These are phyloP conservation scores for Monosporozyma solicola DNA, from an alignment of 805 yeast genomes.

Conservation along the genomic window DNA sequence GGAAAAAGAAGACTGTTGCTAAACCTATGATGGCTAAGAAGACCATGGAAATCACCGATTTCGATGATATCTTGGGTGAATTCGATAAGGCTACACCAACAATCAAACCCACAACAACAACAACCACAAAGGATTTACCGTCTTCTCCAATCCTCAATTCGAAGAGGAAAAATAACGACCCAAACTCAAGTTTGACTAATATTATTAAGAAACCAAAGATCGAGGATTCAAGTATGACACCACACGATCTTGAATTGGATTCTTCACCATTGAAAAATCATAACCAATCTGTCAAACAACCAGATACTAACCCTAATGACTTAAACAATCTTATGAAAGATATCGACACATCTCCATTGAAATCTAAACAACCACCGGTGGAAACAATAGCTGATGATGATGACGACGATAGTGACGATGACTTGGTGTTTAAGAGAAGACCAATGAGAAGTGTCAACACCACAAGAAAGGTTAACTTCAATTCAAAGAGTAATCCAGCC, in stretches of 20 bases:
- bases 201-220: slow-evolving; percentile 9
- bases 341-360: slow-evolving; percentile 8
- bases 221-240: neutral
- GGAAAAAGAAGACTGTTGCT: slow-evolving; percentile 19
- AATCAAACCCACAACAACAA: neutral
- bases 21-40: slow-evolving; percentile 30
- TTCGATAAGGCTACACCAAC: slow-evolving; percentile 16
- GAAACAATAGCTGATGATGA: slow-evolving; percentile 17
- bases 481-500: slow-evolving; percentile 14
- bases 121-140: slow-evolving; percentile 1
- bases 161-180: neutral
- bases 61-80: slow-evolving; percentile 65
- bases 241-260: slow-evolving; percentile 9
- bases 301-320: slow-evolving; percentile 4
- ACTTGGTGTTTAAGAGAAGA: slow-evolving; percentile 23
- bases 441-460: slow-evolving; percentile 24
- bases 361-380: slow-evolving; percentile 1
- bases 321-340: slow-evolving; percentile 11
- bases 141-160: slow-evolving; percentile 6
- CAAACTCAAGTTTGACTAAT: neutral
- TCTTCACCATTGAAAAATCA: slow-evolving; percentile 23
- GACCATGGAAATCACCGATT: slow-evolving; percentile 34
- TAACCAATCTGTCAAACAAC: neutral
- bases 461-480: slow-evolving; percentile 20
- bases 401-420: slow-evolving; percentile 30